Base-by-base conservation (phyloP, 2,329 filamentous ascomycete genomes). In the Spiromastix sp. region DNA sequence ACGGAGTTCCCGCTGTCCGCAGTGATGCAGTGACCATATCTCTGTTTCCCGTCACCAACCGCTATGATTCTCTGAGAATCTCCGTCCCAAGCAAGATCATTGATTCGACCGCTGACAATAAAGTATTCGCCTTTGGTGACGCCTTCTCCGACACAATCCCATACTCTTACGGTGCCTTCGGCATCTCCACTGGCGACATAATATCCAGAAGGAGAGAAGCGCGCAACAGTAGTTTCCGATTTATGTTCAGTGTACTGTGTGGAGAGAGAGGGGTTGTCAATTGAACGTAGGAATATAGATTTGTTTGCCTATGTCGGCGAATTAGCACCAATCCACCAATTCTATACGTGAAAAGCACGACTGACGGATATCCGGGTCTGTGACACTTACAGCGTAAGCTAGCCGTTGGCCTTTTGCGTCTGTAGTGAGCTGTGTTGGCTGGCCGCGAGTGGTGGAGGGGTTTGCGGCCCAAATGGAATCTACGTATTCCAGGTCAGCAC, bases 1-100 rank as follows among this genome's bases (percentile, higher is more conserved):
- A 96, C 87, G 32, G 80, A 87, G 66, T 98, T 98, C 45, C 91
- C 91, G 54, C 85, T 93, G 62, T 96, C 91, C 47, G 84, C 85
- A 18, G 85, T 95, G 56, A 96, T 86, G 66, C 85, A 94, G 59
- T 89, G 84, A 10, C 89, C 89, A 56, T 85, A 95, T 38, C 85
- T 76, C 64, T 96, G 86, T 54, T 89, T 87, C 34, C 91, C 91
- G 49, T 96, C 84, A 29, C 91, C 91, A 4, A 98, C 89, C 3
- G 89, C 91, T 51, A 96, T 95, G 54, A 98, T 81, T 32, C 91
- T 81, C 66, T 95, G 87, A 42, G 84, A 93, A 61, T 98, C 91
- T 38, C 87, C 89, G 52, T 96, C 91, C 87, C 91, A 98, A 1
- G 86, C 89, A 46, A 98, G 77, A 57, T 98, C 91, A 56, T 94